A percentile compares a stretch with the other conserved stretches of the same genome.
phyloP scores from a whole-genome alignment of 2,329 filamentous ascomycete genomes.

The Fusarium odoratissimum region DNA sequence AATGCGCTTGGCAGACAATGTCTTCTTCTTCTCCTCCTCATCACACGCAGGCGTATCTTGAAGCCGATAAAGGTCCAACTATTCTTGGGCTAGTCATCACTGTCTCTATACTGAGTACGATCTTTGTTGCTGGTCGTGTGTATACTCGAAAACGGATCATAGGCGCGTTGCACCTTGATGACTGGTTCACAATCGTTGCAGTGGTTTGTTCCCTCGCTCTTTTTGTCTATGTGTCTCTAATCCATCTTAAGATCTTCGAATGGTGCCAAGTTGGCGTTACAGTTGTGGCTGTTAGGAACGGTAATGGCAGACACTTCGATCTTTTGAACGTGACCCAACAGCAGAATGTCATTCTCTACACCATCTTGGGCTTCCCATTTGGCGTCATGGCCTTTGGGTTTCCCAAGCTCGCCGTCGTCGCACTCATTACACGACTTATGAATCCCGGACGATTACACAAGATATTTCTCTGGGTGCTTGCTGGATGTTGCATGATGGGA shows the following conservation, averaged over 20 bases:
- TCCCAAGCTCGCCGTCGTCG: slow-evolving; percentile 56
- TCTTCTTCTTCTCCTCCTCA: slow-evolving; percentile 9
- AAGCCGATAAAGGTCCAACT: slow-evolving; percentile 27
- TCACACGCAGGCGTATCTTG: slow-evolving; percentile 17
- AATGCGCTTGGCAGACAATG: background rate
- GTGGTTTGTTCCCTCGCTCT: background rate
- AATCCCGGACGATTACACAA: slow-evolving; percentile 51
- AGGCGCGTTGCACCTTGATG: slow-evolving; percentile 22
- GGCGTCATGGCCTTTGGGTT: slow-evolving; percentile 54
- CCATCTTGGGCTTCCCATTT: slow-evolving; percentile 51
- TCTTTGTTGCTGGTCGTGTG: slow-evolving; percentile 22
- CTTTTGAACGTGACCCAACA: slow-evolving; percentile 47
- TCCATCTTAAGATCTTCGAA: slow-evolving; percentile 44
- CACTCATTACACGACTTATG: slow-evolving; percentile 53
- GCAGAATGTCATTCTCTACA: slow-evolving; percentile 50
- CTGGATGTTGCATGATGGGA: slow-evolving; percentile 45
- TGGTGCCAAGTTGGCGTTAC: slow-evolving; percentile 51
- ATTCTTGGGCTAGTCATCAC: slow-evolving; percentile 20
- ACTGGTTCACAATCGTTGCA: slow-evolving; percentile 26
- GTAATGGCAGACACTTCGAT: slow-evolving; percentile 54
- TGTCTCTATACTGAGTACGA: slow-evolving; percentile 19
- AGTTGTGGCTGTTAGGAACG: slow-evolving; percentile 50
- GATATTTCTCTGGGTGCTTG: slow-evolving; percentile 53
- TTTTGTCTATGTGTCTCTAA: background rate
- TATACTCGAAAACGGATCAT: slow-evolving; percentile 31